Base-by-base conservation (phyloP, 2,329 filamentous ascomycete genomes). In the Microcera coccophila region DNA sequence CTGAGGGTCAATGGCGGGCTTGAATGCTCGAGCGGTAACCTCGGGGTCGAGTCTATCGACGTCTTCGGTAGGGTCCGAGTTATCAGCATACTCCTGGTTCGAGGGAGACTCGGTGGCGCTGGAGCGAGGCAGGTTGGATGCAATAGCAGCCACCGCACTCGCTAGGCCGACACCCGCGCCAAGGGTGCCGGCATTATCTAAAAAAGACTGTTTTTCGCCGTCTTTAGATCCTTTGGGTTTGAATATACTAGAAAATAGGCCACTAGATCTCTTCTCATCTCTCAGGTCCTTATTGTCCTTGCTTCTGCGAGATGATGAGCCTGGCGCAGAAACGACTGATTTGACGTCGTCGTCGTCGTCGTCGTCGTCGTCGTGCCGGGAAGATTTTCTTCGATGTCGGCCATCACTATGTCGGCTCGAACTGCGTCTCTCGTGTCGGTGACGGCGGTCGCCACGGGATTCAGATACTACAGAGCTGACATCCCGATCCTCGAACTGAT, bases 121-220 rank as follows among this genome's bases (percentile, higher is more conserved):
- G 43, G 66, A 62, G 56, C 63, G 67, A 62, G 64, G 60, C 54
- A 61, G 59, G 57, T 65, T 60, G 57, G 66, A 62, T 57, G 64
- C 60, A 52, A 66, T 52, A 45, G 64, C 67, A 58, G 65, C 66
- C 50, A 66, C 72, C 62, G 68, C 71, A 65, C 73, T 72, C 69
- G 70, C 73, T 66, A 76, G 62, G 76, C 81, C 80, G 79, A 70
- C 80, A 83, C 79, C 79, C 73, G 75, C 77, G 79, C 79, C 79
- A 79, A 76, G 72, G 75, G 74, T 83, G 75, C 71, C 79, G 79
- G 81, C 77, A 74, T 77, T 79, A 83, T 67, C 81, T 83, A 83
- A 82, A 82, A 84, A 83, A 83, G 79, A 79, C 68, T 74, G 65
- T 63, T 69, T 67, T 49, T 62, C 61, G 39, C 64, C 68, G 43